Percentiles rank a stretch among this genome's conserved stretches.
These are phyloP conservation scores for Ceriops zippeliana DNA, from an alignment of 345 rosid genomes.

Conservation along the genomic window DNA sequence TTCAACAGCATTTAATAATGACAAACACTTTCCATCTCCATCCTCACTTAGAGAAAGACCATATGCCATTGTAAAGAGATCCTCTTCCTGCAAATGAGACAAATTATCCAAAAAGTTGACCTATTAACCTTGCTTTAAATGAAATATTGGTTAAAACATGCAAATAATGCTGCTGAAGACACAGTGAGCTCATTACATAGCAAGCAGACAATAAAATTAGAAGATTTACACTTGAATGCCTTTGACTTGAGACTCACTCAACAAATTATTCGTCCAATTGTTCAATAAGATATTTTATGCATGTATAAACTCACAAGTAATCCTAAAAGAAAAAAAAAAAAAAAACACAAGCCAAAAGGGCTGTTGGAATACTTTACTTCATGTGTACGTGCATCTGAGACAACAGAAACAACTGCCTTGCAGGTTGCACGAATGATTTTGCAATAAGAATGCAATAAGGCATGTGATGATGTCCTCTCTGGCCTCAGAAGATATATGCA, in stretches of 20 bases:
- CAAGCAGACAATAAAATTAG: too few species aligned
- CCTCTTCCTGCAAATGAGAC: constrained; percentile 71
- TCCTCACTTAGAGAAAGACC: constrained; percentile 78
- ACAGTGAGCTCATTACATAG: too few species aligned
- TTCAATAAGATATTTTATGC: too few species aligned
- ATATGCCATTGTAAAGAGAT: constrained; percentile 79
- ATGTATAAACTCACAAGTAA: too few species aligned
- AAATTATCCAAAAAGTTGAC: constrained; percentile 1
- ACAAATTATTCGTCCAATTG: too few species aligned
- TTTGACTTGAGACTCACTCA: too few species aligned
- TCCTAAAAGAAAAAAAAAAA: constrained; percentile 12
- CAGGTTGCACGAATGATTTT: constrained; percentile 85
- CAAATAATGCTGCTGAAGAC: too few species aligned
- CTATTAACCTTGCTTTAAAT: not conserved
- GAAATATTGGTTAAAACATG: too few species aligned
- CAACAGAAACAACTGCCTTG: constrained; percentile 87
- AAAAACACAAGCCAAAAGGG: constrained; percentile 32
- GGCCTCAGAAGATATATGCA: constrained; percentile 89
- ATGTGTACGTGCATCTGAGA: constrained; percentile 97
- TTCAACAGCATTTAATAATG: constrained; percentile 83
- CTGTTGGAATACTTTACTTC: constrained; percentile 83
- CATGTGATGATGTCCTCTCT: constrained; percentile 81
- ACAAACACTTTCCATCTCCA: constrained; percentile 83
- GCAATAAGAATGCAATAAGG: constrained; percentile 84
- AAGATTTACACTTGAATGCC: too few species aligned